A percentile compares a stretch with the other conserved stretches of the same genome.
Evolutionary conservation across 2,329 filamentous ascomycete species (phyloP).

Genomic region (Beauveria rudraprayagi): DNA sequence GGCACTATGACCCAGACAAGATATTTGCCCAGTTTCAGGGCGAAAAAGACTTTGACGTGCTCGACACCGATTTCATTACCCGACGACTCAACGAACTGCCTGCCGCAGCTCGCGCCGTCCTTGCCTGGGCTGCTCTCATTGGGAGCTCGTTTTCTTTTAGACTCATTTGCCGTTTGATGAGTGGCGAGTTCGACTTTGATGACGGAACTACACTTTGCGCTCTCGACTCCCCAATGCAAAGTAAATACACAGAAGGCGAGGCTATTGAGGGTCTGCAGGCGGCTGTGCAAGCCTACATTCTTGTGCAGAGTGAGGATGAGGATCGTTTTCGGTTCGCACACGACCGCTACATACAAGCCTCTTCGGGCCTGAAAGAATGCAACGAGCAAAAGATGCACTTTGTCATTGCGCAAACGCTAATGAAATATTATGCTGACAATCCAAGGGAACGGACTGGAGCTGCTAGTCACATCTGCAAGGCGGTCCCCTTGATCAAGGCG

Average conservation of each 20-base stretch:
- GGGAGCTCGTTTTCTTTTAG: conserved; percentile 79
- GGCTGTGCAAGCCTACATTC: conserved; percentile 69
- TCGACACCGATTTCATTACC: conserved; percentile 76
- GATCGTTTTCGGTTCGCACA: conserved; percentile 84
- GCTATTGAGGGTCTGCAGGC: conserved; percentile 73
- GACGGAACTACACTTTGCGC: conserved; percentile 37
- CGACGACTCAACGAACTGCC: conserved; percentile 71
- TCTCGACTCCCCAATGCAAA: conserved; percentile 14
- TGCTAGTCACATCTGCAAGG: conserved; percentile 74
- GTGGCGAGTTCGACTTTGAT: conserved; percentile 59
- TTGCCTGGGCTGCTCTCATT: conserved; percentile 80
- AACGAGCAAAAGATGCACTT: conserved; percentile 80
- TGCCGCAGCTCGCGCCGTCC: conserved; percentile 61
- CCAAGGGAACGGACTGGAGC: conserved; percentile 60
- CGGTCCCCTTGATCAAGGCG: conserved; percentile 64
- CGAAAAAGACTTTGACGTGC: conserved; percentile 67
- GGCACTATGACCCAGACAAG: conserved; percentile 78
- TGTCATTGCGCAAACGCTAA: conserved; percentile 71
- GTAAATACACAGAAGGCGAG: conserved; percentile 53
- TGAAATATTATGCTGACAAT: conserved; percentile 60
- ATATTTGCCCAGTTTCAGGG: conserved; percentile 80
- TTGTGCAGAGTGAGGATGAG: conserved; percentile 75
- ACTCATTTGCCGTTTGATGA: conserved; percentile 68
- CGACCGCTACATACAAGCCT: conserved; percentile 75
- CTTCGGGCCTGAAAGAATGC: conserved; percentile 60